A percentile compares a stretch with the other conserved stretches of the same genome.
Evolutionary conservation across 2,329 filamentous ascomycete species (phyloP).

Genomic region (Ophiocordyceps unilateralis): DNA sequence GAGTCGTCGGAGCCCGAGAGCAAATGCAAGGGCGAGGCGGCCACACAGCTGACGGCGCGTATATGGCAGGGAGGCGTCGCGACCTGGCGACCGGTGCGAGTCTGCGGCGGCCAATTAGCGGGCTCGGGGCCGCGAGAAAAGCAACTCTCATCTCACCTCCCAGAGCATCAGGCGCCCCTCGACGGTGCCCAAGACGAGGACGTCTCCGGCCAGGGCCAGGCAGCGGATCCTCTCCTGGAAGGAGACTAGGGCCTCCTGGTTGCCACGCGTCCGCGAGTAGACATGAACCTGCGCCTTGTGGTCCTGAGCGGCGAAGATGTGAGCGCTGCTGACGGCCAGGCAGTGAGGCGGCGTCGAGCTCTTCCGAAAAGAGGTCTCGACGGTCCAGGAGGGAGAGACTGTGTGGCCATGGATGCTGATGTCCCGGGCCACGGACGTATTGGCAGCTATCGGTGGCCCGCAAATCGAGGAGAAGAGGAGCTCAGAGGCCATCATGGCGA

Average conservation of each 20-base stretch:
- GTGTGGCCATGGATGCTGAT: conserved; percentile 77
- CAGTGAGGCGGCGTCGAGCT: conserved; percentile 66
- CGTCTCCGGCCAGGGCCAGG: conserved; percentile 52
- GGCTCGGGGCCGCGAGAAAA: conserved; percentile 2
- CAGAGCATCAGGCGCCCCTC: conserved; percentile 78
- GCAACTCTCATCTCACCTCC: conserved; percentile 47
- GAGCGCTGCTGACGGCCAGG: conserved; percentile 61
- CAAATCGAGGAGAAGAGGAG: conserved; percentile 41
- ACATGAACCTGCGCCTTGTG: conserved; percentile 89
- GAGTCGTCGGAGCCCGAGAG: conserved; percentile 72
- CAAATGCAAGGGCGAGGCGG: conserved; percentile 53
- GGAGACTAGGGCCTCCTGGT: conserved; percentile 74
- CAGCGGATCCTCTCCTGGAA: conserved; percentile 78
- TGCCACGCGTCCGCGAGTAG: conserved; percentile 67
- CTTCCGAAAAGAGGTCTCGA: conserved; percentile 76
- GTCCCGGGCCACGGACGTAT: conserved; percentile 54
- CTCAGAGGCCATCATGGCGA: conserved; percentile 35
- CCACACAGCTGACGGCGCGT: conserved; percentile 62
- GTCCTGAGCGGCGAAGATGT: conserved; percentile 81
- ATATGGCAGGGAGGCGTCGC: conserved; percentile 64
- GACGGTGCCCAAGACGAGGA: conserved; percentile 65
- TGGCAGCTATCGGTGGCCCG: conserved; percentile 39
- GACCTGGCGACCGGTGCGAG: conserved; percentile 57
- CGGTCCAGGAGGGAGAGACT: conserved; percentile 58
- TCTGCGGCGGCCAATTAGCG: conserved; percentile 23